Evolutionary conservation across 768 basidiomycete species (phyloP), one percentile per base, ranked within the genome.

Genomic region (Tremella yokohamensis): DNA sequence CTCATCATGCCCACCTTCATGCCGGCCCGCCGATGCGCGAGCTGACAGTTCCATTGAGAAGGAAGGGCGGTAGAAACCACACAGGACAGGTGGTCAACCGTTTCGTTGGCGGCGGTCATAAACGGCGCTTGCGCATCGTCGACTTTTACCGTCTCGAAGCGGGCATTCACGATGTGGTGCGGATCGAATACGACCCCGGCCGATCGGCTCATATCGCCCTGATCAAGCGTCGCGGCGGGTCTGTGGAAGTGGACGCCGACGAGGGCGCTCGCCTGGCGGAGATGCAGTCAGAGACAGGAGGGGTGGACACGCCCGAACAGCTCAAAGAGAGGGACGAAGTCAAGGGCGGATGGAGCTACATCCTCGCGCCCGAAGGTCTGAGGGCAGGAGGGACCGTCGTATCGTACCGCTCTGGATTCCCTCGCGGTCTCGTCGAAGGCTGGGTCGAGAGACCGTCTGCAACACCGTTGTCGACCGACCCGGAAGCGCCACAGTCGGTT

Each of bases 161-260:
- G 0, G 94, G 94, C 8, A 79, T 86, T 37, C 88, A 89, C 69
- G 89, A 93, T 65, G 91, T 98, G 45, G 83, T 93, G 2, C 83
- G 96, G 48, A 89, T 99, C 64, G 96, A 98, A 79, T 99, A 94
- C 71, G 96, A 98, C 79, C 96, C 96, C 0, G 88, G 88, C 3
- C 83, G 96, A 44, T 88, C 86, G 37, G 90, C 89, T 7, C 96
- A 99, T 75, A 94, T 99, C 70, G 94, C 96, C 1, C 82, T 99
- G 59, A 73, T 97, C 70, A 82, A 81, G 72, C 86, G 84, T 70
- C 80, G 85, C 50, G 47, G 47, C 20, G 56, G 38, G 64, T 74
- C 81, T 2, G 73, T 72, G 8, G 80, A 83, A 29, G 79, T 82
- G 79, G 66, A 63, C 53, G 52, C 56, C 22, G 60, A 59, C 18